Percentiles rank a stretch among this genome's conserved stretches.
phyloP scores from a whole-genome alignment of 345 rosid genomes.

The Aquilaria malaccensis region DNA sequence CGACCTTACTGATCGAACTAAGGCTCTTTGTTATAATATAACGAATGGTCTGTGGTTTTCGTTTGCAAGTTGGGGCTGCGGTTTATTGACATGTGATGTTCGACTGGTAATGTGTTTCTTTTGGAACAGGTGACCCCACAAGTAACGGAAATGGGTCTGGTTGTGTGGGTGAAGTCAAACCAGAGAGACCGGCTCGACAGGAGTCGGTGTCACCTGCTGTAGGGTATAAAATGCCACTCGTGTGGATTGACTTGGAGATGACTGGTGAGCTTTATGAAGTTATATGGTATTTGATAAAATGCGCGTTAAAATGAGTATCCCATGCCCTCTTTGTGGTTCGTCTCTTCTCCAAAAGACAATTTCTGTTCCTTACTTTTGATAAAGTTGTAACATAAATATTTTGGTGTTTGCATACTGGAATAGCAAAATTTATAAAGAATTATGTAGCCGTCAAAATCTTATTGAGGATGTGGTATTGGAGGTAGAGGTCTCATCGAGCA shows the following conservation, averaged over 20 bases:
- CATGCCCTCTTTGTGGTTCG: neutral
- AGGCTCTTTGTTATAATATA: neutral
- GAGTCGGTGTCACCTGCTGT: conserved; percentile 6
- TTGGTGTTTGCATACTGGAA: too few species aligned
- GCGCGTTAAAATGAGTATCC: too few species aligned
- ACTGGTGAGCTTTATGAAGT: conserved; percentile 43
- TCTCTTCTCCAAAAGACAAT: neutral
- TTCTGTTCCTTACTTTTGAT: neutral
- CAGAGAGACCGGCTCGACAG: conserved; percentile 3
- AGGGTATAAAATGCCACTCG: conserved; percentile 65
- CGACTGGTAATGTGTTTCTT: neutral
- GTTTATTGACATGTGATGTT: neutral
- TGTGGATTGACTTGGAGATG: conserved; percentile 96
- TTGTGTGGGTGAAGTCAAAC: neutral
- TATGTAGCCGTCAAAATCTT: too few species aligned
- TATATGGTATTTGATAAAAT: neutral
- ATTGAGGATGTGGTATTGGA: too few species aligned
- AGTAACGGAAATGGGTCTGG: conserved; percentile 14
- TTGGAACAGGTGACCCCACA: conserved; percentile 21
- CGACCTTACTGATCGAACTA: too few species aligned
- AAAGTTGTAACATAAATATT: neutral
- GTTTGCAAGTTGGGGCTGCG: neutral
- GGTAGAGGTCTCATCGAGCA: too few species aligned
- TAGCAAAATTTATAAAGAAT: too few species aligned
- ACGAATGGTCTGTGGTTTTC: neutral